Percentiles rank a stretch among this genome's conserved stretches.
Evolutionary conservation across 257 asterid species (phyloP).

Genomic region (Craterostigma plantagineum): DNA sequence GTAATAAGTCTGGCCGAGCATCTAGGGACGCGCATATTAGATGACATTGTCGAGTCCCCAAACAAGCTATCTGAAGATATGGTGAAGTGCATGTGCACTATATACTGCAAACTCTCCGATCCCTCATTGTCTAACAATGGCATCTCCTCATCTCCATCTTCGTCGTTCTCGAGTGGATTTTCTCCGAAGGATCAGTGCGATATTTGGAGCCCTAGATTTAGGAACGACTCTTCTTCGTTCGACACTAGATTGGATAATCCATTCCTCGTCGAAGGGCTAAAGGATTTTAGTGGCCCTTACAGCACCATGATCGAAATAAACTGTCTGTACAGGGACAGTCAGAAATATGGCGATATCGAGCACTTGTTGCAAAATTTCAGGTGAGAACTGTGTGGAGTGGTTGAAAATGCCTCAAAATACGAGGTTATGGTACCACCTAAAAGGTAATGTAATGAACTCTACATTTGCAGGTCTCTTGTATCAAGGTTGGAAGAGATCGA

Average conservation of each 20-base stretch:
- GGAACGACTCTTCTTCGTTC: constrained; percentile 54
- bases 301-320: constrained; percentile 95
- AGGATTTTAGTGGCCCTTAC: constrained; percentile 96
- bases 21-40: constrained; percentile 78
- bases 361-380: constrained; percentile 56
- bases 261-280: constrained; percentile 77
- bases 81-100: constrained; percentile 78
- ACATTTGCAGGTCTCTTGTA: constrained; percentile 50
- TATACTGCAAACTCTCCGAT: constrained; percentile 81
- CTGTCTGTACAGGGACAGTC: constrained; percentile 61
- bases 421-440: background rate
- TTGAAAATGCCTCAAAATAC: background rate
- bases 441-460: background rate
- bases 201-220: constrained; percentile 74
- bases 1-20: constrained; percentile 88
- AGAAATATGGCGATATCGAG: constrained; percentile 63
- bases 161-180: constrained; percentile 59
- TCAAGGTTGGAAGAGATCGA: constrained; percentile 70
- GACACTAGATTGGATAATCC: constrained; percentile 85
- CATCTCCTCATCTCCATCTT: constrained; percentile 71
- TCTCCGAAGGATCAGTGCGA: constrained; percentile 71
- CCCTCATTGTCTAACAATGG: constrained; percentile 46
- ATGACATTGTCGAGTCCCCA: constrained; percentile 69
- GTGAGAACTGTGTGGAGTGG: constrained; percentile 21
- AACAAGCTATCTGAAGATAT: constrained; percentile 88